Conservation (phyloP, 202 grass and related monocot genomes). For the Hordeum pubiflorum region DNA sequence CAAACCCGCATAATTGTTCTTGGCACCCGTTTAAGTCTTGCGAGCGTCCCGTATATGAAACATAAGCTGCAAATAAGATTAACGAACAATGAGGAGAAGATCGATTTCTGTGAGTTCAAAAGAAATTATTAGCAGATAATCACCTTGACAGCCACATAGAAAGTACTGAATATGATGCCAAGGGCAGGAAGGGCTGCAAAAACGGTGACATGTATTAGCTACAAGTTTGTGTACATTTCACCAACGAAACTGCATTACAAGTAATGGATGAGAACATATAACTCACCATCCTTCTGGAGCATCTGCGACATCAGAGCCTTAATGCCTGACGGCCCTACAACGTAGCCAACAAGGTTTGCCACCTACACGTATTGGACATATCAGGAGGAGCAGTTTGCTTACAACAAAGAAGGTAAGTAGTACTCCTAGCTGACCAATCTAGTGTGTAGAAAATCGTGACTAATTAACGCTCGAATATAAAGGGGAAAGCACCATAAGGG, state of each 20-base stretch:
- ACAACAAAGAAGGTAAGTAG: background rate
- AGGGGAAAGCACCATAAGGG: conserved; percentile 61
- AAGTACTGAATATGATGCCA: conserved; percentile 47
- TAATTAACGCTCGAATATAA: background rate
- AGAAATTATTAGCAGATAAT: conserved; percentile 4
- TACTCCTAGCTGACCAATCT: background rate
- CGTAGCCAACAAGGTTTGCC: conserved; percentile 84
- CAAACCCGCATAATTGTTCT: background rate
- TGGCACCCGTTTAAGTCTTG: conserved; percentile 12
- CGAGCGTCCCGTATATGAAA: conserved; percentile 61
- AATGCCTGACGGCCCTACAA: conserved; percentile 67
- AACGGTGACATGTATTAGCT: conserved; percentile 15
- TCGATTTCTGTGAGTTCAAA: background rate
- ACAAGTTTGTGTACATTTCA: background rate
- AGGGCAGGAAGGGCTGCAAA: conserved; percentile 50
- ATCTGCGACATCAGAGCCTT: conserved; percentile 61
- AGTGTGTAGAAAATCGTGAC: background rate
- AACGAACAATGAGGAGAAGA: conserved; percentile 7
- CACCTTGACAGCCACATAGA: conserved; percentile 88
- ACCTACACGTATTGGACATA: conserved; percentile 31
- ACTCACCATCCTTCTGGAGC: conserved; percentile 61
- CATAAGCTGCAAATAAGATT: conserved; percentile 64
- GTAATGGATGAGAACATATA: conserved; percentile 3
- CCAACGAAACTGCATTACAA: background rate
- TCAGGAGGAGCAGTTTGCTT: conserved; percentile 8